A percentile compares a stretch with the other conserved stretches of the same genome.
These are phyloP conservation scores for Alternaria atra DNA, from an alignment of 2,329 filamentous ascomycete genomes.

Conservation along the genomic window DNA sequence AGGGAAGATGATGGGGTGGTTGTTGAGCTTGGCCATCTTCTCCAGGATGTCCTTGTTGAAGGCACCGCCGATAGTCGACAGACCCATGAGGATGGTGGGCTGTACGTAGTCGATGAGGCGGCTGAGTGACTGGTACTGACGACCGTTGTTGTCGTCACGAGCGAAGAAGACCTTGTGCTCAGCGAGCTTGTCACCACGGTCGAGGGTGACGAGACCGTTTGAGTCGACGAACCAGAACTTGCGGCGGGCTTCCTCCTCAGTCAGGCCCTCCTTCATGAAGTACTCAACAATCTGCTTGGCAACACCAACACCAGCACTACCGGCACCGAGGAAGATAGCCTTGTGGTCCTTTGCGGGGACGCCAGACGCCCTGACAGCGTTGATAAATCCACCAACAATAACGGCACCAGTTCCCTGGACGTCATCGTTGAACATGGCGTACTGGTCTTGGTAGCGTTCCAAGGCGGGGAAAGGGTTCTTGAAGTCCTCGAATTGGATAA, in stretches of 20 bases:
- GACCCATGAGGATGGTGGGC: conserved; percentile 91
- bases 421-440: conserved; percentile 98
- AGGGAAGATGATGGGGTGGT: conserved; percentile 81
- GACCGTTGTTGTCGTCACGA: conserved; percentile 70
- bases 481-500: conserved; percentile 96
- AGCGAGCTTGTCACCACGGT: conserved; percentile 92
- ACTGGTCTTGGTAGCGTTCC: conserved; percentile 84
- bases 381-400: conserved; percentile 83
- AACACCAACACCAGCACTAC: conserved; percentile 94
- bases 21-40: conserved; percentile 66
- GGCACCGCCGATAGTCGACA: conserved; percentile 92
- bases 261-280: conserved; percentile 91
- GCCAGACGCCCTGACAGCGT: conserved; percentile 81
- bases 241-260: conserved; percentile 83
- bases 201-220: conserved; percentile 90
- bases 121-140: conserved; percentile 78
- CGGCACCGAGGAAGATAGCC: conserved; percentile 94
- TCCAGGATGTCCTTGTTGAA: conserved; percentile 89
- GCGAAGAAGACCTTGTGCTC: conserved; percentile 82
- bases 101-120: conserved; percentile 95
- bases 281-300: conserved; percentile 98
- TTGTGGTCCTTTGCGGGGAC: conserved; percentile 89
- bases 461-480: conserved; percentile 97
- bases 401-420: conserved; percentile 98
- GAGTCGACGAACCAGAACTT: conserved; percentile 99